phyloP scores from a whole-genome alignment of 306 rosid genomes.

The Oemleria cerasiformis region DNA sequence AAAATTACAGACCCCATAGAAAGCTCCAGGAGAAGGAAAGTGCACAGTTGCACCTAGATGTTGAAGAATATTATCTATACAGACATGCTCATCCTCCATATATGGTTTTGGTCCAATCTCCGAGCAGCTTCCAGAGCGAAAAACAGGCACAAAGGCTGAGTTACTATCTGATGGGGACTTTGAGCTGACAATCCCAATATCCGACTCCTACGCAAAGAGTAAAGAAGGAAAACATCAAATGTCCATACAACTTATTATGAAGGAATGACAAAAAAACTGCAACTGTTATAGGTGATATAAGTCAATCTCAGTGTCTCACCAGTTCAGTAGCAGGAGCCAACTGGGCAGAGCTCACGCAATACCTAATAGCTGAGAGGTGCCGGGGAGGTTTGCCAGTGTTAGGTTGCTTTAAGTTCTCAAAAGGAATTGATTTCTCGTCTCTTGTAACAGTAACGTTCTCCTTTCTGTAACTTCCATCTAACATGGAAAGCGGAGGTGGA shows the following conservation, averaged over 20 bases:
- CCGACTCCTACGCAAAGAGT: constrained; percentile 25
- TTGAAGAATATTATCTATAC: constrained; percentile 30
- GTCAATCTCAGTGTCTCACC: constrained; percentile 14
- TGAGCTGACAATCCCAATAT: constrained; percentile 25
- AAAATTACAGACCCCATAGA: constrained; percentile 35
- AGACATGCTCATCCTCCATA: constrained; percentile 42
- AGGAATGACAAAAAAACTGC: neutral
- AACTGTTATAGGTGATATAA: neutral
- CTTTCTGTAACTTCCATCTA: constrained; percentile 32
- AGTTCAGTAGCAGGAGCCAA: constrained; percentile 29
- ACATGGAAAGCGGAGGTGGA: constrained; percentile 30
- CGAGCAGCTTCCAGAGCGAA: constrained; percentile 43
- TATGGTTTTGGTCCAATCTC: constrained; percentile 38
- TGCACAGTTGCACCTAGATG: constrained; percentile 28
- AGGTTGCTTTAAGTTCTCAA: constrained; percentile 25
- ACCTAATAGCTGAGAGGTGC: constrained; percentile 27
- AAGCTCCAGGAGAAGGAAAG: constrained; percentile 39
- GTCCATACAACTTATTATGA: neutral
- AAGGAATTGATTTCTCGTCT: constrained; percentile 28
- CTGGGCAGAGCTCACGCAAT: constrained; percentile 33
- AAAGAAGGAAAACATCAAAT: neutral
- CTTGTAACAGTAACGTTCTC: constrained; percentile 25
- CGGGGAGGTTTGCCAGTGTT: constrained; percentile 35
- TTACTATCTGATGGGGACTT: constrained; percentile 26
- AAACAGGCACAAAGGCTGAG: constrained; percentile 24